Base-by-base conservation (phyloP, 495 filamentous ascomycete species). In the Hyaloscypha finlandica region DNA sequence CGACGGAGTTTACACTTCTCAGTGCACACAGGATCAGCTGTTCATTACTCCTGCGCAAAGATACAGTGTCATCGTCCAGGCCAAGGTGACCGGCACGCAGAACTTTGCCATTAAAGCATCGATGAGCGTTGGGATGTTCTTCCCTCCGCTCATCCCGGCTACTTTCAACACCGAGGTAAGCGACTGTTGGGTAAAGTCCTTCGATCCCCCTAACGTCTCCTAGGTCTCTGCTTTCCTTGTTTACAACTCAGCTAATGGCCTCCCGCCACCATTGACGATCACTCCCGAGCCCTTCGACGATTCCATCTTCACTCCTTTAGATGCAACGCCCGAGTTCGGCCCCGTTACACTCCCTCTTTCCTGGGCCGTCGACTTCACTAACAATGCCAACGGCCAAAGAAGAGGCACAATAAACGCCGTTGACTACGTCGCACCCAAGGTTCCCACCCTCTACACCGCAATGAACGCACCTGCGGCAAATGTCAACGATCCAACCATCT, bases 381-480 rank as follows among this genome's bases (percentile, higher is more conserved):
- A 14, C 51, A 64, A 63, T 48, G 31, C 32, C 6, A 32, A 56
- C 62, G 32, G 30, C 33, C 65, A 88, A 84, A 71, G 90, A 89
- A 64, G 45, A 45, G 63, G 25, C 11, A 89, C 91, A 74, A 86
- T 94, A 76, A 92, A 94, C 73, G 83, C 88, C 73, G 85, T 91
- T 42, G 88, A 88, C 59, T 95, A 93, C 73, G 83, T 86, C 37
- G 45, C 71, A 6, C 89, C 90, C 48, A 91, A 89, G 71, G 92
- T 96, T 0, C 93, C 93, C 0, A 88, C 90, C 1, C 79, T 97
- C 3, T 97, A 92, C 79, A 88, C 88, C 0, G 92, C 85, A 3
- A 78, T 92, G 9, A 87, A 89, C 0, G 81, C 89, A 1, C 90
- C 89, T 5, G 68, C 81, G 0, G 39, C 63, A 11, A 14, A 54